phyloP scores from a whole-genome alignment of 768 basidiomycete species.

The Holtermannia corniformis region DNA sequence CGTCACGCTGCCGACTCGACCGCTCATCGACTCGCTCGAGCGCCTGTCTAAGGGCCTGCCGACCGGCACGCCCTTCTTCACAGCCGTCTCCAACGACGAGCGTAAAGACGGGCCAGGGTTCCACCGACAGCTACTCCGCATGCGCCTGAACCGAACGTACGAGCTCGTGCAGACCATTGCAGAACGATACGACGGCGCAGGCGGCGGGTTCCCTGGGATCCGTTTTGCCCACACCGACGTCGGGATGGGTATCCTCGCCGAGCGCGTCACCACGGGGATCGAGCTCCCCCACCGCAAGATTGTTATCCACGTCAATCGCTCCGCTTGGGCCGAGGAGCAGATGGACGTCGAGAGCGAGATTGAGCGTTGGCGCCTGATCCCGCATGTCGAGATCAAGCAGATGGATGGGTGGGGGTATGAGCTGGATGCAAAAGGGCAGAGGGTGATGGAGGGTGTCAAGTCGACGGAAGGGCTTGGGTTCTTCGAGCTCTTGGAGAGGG shows the following conservation, averaged over 20 bases:
- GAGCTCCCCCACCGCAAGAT: not conserved
- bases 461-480: not conserved
- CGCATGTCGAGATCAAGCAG: not conserved
- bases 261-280: slow-evolving; percentile 32
- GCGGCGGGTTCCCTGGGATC: slow-evolving; percentile 44
- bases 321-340: not conserved
- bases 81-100: slow-evolving; percentile 38
- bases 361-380: not conserved
- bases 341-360: not conserved
- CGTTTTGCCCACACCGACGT: slow-evolving; percentile 35
- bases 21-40: slow-evolving; percentile 41
- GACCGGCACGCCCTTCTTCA: slow-evolving; percentile 43
- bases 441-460: not conserved
- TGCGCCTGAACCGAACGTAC: slow-evolving; percentile 42
- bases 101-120: slow-evolving; percentile 40
- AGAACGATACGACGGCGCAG: slow-evolving; percentile 38
- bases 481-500: not conserved
- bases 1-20: slow-evolving; percentile 45
- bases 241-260: slow-evolving; percentile 44
- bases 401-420: not conserved
- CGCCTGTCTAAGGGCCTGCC: slow-evolving; percentile 39
- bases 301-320: not conserved
- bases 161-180: slow-evolving; percentile 36
- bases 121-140: slow-evolving; percentile 38
- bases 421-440: not conserved